Percentiles rank a stretch among this genome's conserved stretches.
Conservation (phyloP, 2,329 filamentous ascomycete genomes). For the Colletotrichum sojae region DNA sequence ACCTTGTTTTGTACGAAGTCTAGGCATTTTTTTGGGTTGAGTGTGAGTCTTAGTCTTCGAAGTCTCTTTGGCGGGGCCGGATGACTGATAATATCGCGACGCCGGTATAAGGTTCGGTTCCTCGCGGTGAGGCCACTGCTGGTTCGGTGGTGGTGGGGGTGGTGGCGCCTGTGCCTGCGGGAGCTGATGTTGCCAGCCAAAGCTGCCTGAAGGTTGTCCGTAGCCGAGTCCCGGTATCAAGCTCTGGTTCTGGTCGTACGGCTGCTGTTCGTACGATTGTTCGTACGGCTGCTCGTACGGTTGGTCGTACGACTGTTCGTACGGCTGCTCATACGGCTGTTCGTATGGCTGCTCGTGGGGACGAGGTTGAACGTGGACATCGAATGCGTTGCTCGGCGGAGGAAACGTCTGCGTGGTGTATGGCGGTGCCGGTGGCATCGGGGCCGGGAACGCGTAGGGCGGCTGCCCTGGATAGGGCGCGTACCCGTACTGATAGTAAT, state of each 20-base stretch:
- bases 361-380: conserved; percentile 8
- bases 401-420: conserved; percentile 25
- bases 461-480: conserved; percentile 49
- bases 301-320: too few relatives aligned
- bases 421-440: conserved; percentile 22
- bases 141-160: not conserved
- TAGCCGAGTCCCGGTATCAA: conserved; percentile 47
- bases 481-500: conserved; percentile 56
- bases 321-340: too few relatives aligned
- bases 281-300: too few relatives aligned
- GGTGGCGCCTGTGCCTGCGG: not conserved
- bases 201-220: conserved; percentile 20
- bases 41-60: conserved; percentile 18
- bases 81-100: conserved; percentile 37
- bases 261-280: not conserved
- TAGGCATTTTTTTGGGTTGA: conserved; percentile 2
- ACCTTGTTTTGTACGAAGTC: not conserved
- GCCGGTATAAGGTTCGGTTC: conserved; percentile 41
- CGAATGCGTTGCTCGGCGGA: conserved; percentile 19
- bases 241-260: conserved; percentile 41
- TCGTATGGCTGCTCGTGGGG: conserved; percentile 28
- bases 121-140: conserved; percentile 30
- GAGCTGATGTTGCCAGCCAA: conserved; percentile 30
- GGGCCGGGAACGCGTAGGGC: conserved; percentile 34
- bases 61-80: conserved; percentile 42